phyloP scores from a whole-genome alignment of 2,329 filamentous ascomycete species.

The Mycosphaerella arachidis region DNA sequence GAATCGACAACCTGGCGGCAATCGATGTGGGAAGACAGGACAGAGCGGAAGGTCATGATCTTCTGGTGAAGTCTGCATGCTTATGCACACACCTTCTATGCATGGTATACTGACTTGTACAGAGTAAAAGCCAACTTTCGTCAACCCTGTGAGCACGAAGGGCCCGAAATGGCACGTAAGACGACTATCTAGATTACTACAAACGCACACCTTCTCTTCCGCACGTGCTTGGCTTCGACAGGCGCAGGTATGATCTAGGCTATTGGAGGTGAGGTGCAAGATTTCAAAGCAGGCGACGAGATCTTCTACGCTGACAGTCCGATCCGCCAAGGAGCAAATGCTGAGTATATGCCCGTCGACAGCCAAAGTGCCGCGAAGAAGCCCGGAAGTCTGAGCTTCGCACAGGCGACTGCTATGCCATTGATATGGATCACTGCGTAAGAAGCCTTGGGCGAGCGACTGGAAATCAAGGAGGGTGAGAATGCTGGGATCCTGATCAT shows the following conservation, averaged over 20 bases:
- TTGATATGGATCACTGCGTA: slow-evolving; percentile 44
- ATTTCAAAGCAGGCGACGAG: slow-evolving; percentile 41
- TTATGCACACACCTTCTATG: neutral
- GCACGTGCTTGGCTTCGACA: slow-evolving; percentile 44
- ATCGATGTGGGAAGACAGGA: slow-evolving; percentile 32
- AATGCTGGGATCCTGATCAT: slow-evolving; percentile 38
- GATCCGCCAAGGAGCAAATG: slow-evolving; percentile 40
- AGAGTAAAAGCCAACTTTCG: slow-evolving; percentile 37
- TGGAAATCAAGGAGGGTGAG: slow-evolving; percentile 38
- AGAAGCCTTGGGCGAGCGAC: slow-evolving; percentile 41
- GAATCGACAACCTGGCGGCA: slow-evolving; percentile 26
- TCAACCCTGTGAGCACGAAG: slow-evolving; percentile 41
- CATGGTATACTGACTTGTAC: neutral
- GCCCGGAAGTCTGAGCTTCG: slow-evolving; percentile 37
- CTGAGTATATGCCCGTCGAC: slow-evolving; percentile 43
- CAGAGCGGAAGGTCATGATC: slow-evolving; percentile 31
- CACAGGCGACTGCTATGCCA: slow-evolving; percentile 42
- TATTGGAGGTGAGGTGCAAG: slow-evolving; percentile 29
- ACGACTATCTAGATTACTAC: slow-evolving; percentile 39
- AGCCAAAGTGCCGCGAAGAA: slow-evolving; percentile 38
- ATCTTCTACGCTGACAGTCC: slow-evolving; percentile 43
- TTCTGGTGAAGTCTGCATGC: slow-evolving; percentile 32
- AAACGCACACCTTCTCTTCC: slow-evolving; percentile 26
- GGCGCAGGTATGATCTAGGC: slow-evolving; percentile 38
- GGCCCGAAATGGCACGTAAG: slow-evolving; percentile 31